These are phyloP conservation scores for Annona cherimola DNA, from an alignment of 164 flowering plant genomes.

Conservation along the genomic window DNA sequence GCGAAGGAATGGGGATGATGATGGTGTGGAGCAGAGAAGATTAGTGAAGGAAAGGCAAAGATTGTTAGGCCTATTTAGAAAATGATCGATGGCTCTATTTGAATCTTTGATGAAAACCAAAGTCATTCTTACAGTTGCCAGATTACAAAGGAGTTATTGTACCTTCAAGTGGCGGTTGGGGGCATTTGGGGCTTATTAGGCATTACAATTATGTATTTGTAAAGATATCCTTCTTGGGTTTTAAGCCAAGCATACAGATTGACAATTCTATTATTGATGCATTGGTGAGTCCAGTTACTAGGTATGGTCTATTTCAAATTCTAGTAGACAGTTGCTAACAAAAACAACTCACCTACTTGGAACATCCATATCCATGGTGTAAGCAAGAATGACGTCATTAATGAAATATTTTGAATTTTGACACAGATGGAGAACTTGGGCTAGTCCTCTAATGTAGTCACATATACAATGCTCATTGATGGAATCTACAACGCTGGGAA, in stretches of 20 bases:
- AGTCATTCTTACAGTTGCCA: constrained; percentile 39
- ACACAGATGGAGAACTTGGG: constrained; percentile 80
- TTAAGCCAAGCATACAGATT: constrained; percentile 65
- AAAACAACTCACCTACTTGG: constrained; percentile 74
- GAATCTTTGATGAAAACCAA: constrained; percentile 48
- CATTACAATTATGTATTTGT: constrained; percentile 74
- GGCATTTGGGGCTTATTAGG: constrained; percentile 80
- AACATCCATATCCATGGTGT: constrained; percentile 93
- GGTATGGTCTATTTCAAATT: constrained; percentile 87
- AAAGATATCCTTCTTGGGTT: constrained; percentile 74
- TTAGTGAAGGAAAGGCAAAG: too few species aligned
- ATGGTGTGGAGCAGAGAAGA: too few species aligned
- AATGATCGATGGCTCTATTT: constrained; percentile 75
- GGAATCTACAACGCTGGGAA: constrained; percentile 77
- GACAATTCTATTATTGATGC: constrained; percentile 90
- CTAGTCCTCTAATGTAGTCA: constrained; percentile 61
- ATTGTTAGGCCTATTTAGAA: constrained; percentile 30
- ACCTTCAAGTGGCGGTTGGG: constrained; percentile 82
- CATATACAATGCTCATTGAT: constrained; percentile 73
- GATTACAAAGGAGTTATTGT: constrained; percentile 60
- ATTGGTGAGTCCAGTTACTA: constrained; percentile 68
- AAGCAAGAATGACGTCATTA: constrained; percentile 72
- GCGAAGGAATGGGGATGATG: too few species aligned
- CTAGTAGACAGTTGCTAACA: constrained; percentile 78
- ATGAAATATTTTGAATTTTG: constrained; percentile 76